Percentiles rank a stretch among this genome's conserved stretches.
Evolutionary conservation across 176 grass and related monocot species (phyloP).

Genomic region (Cocos nucifera): DNA sequence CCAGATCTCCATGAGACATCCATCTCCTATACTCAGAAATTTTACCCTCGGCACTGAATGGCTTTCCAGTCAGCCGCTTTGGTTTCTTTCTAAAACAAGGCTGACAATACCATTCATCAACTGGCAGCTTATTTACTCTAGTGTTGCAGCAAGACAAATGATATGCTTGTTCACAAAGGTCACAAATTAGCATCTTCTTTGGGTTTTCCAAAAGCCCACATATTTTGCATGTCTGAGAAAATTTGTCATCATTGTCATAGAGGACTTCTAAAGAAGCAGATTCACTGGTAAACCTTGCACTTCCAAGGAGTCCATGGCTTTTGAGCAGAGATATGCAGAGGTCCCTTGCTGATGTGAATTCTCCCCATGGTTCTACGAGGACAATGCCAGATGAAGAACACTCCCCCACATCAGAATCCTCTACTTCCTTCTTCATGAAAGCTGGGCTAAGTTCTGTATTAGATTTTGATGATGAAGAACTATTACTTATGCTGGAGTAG

Average conservation of each 20-base stretch:
- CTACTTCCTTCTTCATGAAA: conserved; percentile 15
- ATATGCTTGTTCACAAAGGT: conserved; percentile 65
- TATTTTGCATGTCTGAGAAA: conserved; percentile 42
- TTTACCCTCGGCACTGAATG: conserved; percentile 7
- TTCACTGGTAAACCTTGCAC: conserved; percentile 13
- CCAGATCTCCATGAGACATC: conserved; percentile 10
- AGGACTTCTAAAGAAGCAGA: conserved; percentile 6
- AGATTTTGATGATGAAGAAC: conserved; percentile 23
- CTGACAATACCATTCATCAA: conserved; percentile 53
- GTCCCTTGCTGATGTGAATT: conserved; percentile 30
- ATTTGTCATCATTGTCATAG: conserved; percentile 18
- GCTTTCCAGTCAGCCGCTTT: conserved; percentile 21
- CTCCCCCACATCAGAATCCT: conserved; percentile 20
- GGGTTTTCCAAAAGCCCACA: conserved; percentile 42
- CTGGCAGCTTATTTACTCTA: conserved; percentile 35
- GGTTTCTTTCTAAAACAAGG: conserved; percentile 45
- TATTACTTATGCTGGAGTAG: conserved; percentile 18
- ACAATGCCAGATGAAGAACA: conserved; percentile 31
- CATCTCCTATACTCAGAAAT: conserved; percentile 12
- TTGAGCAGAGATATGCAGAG: conserved; percentile 53
- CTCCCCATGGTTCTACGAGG: conserved; percentile 18
- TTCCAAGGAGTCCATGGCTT: conserved; percentile 26
- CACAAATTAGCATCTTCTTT: conserved; percentile 70
- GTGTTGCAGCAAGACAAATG: conserved; percentile 53
- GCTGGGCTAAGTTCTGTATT: neutral